A percentile compares a stretch with the other conserved stretches of the same genome.
Evolutionary conservation across 2,329 filamentous ascomycete genomes (phyloP).

Genomic region (Aspergillus puulaauensis): DNA sequence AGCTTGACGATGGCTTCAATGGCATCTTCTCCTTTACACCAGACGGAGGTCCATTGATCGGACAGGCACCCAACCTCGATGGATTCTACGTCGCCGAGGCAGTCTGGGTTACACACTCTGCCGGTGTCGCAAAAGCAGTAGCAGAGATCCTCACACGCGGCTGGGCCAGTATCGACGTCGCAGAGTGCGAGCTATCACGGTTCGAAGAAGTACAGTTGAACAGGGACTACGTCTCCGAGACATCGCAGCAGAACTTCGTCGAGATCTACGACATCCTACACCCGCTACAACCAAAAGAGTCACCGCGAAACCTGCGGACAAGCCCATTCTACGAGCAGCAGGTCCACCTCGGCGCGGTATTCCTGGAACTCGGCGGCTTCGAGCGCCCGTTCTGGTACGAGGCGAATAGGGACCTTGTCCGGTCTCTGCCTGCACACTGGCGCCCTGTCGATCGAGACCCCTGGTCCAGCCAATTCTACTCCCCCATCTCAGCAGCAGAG

Average conservation of each 20-base stretch:
- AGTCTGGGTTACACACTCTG: slow-evolving; percentile 67
- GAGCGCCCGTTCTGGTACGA: slow-evolving; percentile 65
- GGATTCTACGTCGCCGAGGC: slow-evolving; percentile 66
- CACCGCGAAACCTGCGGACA: slow-evolving; percentile 58
- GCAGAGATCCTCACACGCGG: slow-evolving; percentile 60
- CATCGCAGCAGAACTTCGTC: slow-evolving; percentile 60
- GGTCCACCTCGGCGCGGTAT: slow-evolving; percentile 51
- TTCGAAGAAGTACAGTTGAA: slow-evolving; percentile 63
- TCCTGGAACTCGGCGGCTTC: slow-evolving; percentile 61
- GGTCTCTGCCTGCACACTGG: slow-evolving; percentile 55
- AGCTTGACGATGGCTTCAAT: slow-evolving; percentile 63
- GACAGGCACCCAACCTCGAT: slow-evolving; percentile 57
- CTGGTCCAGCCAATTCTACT: slow-evolving; percentile 60
- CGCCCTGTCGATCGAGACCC: slow-evolving; percentile 55
- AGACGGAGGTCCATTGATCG: slow-evolving; percentile 61
- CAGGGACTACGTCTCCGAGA: slow-evolving; percentile 57
- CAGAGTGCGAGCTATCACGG: slow-evolving; percentile 59
- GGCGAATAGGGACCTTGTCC: slow-evolving; percentile 53
- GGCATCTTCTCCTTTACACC: slow-evolving; percentile 67
- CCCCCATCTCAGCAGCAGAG: slow-evolving; percentile 59
- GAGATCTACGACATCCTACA: slow-evolving; percentile 67
- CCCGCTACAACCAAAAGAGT: slow-evolving; percentile 57
- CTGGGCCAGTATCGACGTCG: slow-evolving; percentile 55
- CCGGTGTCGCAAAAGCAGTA: slow-evolving; percentile 61
- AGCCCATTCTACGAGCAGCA: slow-evolving; percentile 60